These are phyloP conservation scores for Takashimella tepidaria DNA, from an alignment of 1,284 basidiomycete species.

Conservation along the genomic window DNA sequence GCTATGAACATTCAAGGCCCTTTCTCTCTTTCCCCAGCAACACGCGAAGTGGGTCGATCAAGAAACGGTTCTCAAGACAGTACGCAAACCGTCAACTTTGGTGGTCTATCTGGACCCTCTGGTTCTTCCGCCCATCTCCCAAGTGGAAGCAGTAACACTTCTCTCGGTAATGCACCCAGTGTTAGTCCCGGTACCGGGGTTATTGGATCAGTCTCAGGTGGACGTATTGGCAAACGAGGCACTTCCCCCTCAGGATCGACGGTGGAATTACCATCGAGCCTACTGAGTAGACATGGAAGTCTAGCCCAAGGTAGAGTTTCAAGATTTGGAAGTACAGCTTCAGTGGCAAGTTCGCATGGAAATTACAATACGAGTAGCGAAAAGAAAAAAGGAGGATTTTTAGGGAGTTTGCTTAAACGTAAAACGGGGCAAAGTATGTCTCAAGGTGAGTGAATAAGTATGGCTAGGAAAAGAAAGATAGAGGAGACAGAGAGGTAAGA, in stretches of 20 bases:
- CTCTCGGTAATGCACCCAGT: neutral
- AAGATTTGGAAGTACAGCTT: constrained; percentile 25
- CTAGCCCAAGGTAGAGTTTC: constrained; percentile 6
- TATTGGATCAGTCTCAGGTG: too few relatives aligned
- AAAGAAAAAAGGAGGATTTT: constrained; percentile 36
- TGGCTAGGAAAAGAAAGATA: too few relatives aligned
- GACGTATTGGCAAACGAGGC: neutral
- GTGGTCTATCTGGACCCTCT: neutral
- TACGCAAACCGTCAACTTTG: constrained; percentile 18
- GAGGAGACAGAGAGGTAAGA: too few relatives aligned
- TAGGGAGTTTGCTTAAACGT: constrained; percentile 33
- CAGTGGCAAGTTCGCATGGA: constrained; percentile 11
- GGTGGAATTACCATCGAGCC: neutral
- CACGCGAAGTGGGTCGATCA: constrained; percentile 1
- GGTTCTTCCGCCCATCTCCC: too few relatives aligned
- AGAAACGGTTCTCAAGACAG: constrained; percentile 25
- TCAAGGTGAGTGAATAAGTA: constrained; percentile 10
- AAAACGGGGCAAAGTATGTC: constrained; percentile 25
- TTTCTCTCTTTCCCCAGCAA: neutral
- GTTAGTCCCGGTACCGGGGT: too few relatives aligned
- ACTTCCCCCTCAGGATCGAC: neutral
- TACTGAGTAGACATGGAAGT: neutral
- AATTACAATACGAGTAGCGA: constrained; percentile 17
- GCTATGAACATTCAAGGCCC: neutral
- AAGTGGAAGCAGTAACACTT: neutral